Evolutionary conservation across 768 basidiomycete species (phyloP).

Genomic region (Mycena vitilis): DNA sequence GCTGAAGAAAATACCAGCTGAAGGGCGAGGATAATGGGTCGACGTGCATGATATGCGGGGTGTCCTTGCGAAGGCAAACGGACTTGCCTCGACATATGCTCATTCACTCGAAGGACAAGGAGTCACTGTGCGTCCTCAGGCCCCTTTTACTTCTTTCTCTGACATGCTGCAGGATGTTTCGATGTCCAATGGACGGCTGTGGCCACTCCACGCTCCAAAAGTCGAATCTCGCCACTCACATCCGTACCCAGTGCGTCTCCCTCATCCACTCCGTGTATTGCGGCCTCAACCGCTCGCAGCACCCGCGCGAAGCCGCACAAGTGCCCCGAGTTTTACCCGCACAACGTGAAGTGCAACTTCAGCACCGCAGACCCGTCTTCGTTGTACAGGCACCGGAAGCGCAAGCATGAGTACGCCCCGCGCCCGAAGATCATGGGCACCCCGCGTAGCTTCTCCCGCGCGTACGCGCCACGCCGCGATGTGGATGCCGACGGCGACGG

Average conservation of each 20-base stretch:
- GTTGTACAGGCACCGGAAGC: conserved; percentile 32
- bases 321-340: conserved; percentile 27
- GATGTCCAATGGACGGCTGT: conserved; percentile 40
- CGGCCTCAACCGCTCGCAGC: conserved; percentile 7
- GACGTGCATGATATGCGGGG: conserved; percentile 36
- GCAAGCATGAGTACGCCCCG: conserved; percentile 34
- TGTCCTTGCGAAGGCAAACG: conserved; percentile 37
- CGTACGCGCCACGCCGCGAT: not conserved
- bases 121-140: conserved; percentile 37
- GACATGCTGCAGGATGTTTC: conserved; percentile 37
- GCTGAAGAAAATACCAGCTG: not conserved
- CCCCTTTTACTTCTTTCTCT: not conserved
- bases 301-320: conserved; percentile 37
- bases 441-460: not conserved
- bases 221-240: conserved; percentile 42
- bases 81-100: conserved; percentile 45
- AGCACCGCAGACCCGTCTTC: conserved; percentile 33
- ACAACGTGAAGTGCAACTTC: conserved; percentile 22
- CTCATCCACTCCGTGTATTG: not conserved
- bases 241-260: conserved; percentile 45
- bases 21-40: conserved; percentile 27
- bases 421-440: conserved; percentile 7
- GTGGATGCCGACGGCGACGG: conserved; percentile 1
- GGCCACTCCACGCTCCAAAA: conserved; percentile 40
- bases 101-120: conserved; percentile 39